Conservation (phyloP, 805 yeast species). For the Suhomyces prunicola region DNA sequence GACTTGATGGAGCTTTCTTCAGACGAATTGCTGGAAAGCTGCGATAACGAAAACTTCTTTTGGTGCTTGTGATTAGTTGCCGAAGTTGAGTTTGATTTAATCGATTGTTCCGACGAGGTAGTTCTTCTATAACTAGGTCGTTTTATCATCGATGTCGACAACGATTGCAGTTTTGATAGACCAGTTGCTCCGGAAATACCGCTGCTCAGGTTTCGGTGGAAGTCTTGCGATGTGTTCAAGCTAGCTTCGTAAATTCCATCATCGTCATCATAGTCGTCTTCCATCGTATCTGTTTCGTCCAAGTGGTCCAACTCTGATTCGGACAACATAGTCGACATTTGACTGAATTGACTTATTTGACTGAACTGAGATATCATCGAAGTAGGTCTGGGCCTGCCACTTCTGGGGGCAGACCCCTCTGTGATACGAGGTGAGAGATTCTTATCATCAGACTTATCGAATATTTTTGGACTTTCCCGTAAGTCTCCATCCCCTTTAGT, state of each 20-base stretch:
- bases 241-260: constrained; percentile 39
- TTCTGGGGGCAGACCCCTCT: constrained; percentile 4
- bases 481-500: neutral
- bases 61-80: constrained; percentile 18
- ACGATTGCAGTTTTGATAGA: constrained; percentile 1
- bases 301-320: constrained; percentile 40
- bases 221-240: constrained; percentile 33
- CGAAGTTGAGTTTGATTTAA: constrained; percentile 28
- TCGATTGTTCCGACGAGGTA: constrained; percentile 35
- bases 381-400: constrained; percentile 31
- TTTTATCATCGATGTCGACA: constrained; percentile 7
- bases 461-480: neutral
- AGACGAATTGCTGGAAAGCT: constrained; percentile 36
- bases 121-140: constrained; percentile 33
- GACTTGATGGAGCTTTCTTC: constrained; percentile 27
- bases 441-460: constrained; percentile 2
- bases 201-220: constrained; percentile 8
- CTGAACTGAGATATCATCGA: constrained; percentile 40
- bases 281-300: constrained; percentile 39
- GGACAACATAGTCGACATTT: constrained; percentile 40
- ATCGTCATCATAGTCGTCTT: constrained; percentile 34
- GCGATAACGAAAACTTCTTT: constrained; percentile 29
- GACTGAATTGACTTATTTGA: constrained; percentile 40
- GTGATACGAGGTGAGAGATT: neutral
- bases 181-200: constrained; percentile 2